These are phyloP conservation scores for Aspergillus calidoustus DNA, from an alignment of 2,329 filamentous ascomycete species.

Conservation along the genomic window DNA sequence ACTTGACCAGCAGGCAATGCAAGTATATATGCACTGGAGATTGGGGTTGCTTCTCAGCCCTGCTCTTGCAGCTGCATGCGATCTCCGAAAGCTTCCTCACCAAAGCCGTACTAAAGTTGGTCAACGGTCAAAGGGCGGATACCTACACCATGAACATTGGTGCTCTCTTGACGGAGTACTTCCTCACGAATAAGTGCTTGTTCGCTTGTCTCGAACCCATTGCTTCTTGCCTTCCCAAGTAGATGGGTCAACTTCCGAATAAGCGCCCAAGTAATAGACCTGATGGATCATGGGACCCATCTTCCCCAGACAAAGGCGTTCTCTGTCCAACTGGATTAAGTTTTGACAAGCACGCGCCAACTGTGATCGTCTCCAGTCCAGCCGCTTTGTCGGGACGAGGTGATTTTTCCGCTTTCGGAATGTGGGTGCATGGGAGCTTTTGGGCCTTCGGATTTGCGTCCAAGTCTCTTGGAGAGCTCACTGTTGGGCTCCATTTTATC, in stretches of 20 bases:
- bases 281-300: constrained; percentile 7
- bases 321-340: constrained; percentile 31
- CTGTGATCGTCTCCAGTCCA: constrained; percentile 34
- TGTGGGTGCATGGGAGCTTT: neutral
- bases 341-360: constrained; percentile 41
- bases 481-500: neutral
- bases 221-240: neutral
- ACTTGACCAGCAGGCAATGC: constrained; percentile 23
- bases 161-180: neutral
- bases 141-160: neutral
- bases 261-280: constrained; percentile 6
- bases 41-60: constrained; percentile 12
- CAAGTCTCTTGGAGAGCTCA: neutral
- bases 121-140: neutral
- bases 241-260: neutral
- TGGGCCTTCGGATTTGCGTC: neutral
- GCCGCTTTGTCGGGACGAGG: constrained; percentile 32
- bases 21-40: constrained; percentile 11
- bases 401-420: neutral
- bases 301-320: constrained; percentile 15
- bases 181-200: neutral
- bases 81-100: constrained; percentile 10
- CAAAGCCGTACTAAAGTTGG: constrained; percentile 1
- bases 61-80: constrained; percentile 25
- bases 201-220: neutral